Evolutionary conservation across 1,284 basidiomycete species (phyloP), one percentile per base, ranked within the genome.

Genomic region (Ustilago curta): DNA sequence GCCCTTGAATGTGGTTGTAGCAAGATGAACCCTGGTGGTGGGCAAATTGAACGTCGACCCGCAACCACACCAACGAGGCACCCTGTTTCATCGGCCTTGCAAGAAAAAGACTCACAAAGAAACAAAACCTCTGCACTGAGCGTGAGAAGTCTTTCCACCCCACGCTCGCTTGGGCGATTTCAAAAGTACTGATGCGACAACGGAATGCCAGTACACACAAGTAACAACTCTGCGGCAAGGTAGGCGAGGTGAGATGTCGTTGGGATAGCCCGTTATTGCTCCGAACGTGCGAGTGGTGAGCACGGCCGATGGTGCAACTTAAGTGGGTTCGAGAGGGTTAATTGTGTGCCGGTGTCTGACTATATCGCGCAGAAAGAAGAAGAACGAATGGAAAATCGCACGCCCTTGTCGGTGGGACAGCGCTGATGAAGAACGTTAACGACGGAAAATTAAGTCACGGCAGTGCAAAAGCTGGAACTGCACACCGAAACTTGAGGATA

Each of bases 81-180:
- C 47, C 47, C 47, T 31, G n/a, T 48, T 31, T 48, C 47, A 48
- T 48, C 47, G 21, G 19, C 12, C 12, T 16, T 8, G 44, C 23
- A 27, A 12, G 25, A 29, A 27, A 8, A 27, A 14, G 9, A 9
- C 47, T 19, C 47, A 8, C 3, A 32, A 27, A 27, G 7, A 27
- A 27, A 27, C 27, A n/a, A n/a, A n/a, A 25, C 23, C 25, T 25
- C 5, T 29, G 27, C 47, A 48, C 47, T 8, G 12, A 4, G n/a
- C 47, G 47, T 48, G 47, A 48, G 47, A 48, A 47, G 16, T 4
- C 12, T 11, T 48, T 29, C 11, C 47, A 42, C 27, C 47, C 47
- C 47, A 31, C 29, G 18, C 8, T 3, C 2, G 4, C 3, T 37
- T 16, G 16, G 21, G 25, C 44, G 45, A 19, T 18, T 19, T 9